Evolutionary conservation across 148 eudicot genomes (phyloP), one percentile per base, ranked within the genome.

Genomic region (Pharnaceum exiguum): DNA sequence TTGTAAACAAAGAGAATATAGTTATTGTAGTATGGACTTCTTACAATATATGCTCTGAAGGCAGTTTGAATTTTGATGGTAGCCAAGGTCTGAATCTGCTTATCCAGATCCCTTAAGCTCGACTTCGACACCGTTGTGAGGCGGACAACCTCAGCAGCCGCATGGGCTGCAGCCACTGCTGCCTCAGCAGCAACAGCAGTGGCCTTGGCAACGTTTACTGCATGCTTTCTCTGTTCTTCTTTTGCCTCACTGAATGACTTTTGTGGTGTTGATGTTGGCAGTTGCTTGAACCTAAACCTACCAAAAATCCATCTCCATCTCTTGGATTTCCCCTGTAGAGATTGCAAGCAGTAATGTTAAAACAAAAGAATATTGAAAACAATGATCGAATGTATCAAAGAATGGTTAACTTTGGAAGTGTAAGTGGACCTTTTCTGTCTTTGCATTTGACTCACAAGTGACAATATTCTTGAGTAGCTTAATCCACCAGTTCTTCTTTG

Each of bases 171-270:
- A 2, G 81, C 89, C 28, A 91, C 73, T 2, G 99, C 99, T 2
- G 91, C 99, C 65, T 93, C 85, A 4, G 96, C 99, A 2, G 99
- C 99, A 2, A 80, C 96, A 0, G 96, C 86, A 0, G 87, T 87
- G 22, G 94, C 96, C n/a, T 70, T 56, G 3, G 98, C 96, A 33
- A 87, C 96, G 43, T 81, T 87, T 67, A 85, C 17, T 2, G 86
- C 94, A 38, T 71, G 83, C 63, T 79, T 79, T 60, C 82, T 79
- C 66, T 91, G 96, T 59, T 87, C 88, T 54, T 82, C 90, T 46
- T 70, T 79, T 30, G 83, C 96, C 55, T 75, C 72, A 45, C 21
- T 63, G 47, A 87, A 46, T 17, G 72, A 59, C 55, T 59, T 72
- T 10, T 62, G 61, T n/a, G 75, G 62, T 57, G 74, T 47, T 27